These are phyloP conservation scores for Berberis thunbergii DNA, from an alignment of 164 flowering plant species.

Conservation along the genomic window DNA sequence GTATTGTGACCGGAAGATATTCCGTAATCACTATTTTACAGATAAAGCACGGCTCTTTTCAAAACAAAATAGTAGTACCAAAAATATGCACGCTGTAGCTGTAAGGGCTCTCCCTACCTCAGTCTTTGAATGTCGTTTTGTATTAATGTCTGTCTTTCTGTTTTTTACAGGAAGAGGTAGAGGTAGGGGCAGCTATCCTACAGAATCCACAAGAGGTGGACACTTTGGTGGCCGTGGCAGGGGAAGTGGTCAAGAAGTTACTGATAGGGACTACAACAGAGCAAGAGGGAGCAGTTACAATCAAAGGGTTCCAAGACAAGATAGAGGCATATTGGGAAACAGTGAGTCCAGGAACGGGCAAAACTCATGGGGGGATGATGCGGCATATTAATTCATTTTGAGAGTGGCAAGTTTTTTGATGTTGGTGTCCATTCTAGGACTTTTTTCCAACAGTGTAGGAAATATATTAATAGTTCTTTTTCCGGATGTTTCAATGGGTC, in stretches of 20 bases:
- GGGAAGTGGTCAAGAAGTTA: conserved; percentile 41
- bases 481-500: not conserved
- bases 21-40: no score
- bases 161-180: conserved; percentile 51
- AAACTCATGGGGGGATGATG: not conserved
- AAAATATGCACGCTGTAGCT: not conserved
- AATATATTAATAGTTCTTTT: not conserved
- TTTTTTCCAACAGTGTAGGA: not conserved
- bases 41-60: no score
- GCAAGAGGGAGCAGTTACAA: conserved; percentile 64
- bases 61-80: no score
- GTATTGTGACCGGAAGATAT: no score
- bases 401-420: not conserved
- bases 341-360: not conserved
- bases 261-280: conserved; percentile 41
- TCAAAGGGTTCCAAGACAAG: conserved; percentile 39
- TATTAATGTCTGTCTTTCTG: not conserved
- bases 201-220: conserved; percentile 39
- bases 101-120: not conserved
- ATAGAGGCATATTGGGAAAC: conserved; percentile 24
- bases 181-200: conserved; percentile 55
- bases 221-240: conserved; percentile 45
- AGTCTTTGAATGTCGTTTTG: not conserved
- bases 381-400: not conserved
- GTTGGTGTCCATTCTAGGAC: not conserved